Conservation (phyloP, 192 early-diverging fungal species). For the Coemansia sp. region DNA sequence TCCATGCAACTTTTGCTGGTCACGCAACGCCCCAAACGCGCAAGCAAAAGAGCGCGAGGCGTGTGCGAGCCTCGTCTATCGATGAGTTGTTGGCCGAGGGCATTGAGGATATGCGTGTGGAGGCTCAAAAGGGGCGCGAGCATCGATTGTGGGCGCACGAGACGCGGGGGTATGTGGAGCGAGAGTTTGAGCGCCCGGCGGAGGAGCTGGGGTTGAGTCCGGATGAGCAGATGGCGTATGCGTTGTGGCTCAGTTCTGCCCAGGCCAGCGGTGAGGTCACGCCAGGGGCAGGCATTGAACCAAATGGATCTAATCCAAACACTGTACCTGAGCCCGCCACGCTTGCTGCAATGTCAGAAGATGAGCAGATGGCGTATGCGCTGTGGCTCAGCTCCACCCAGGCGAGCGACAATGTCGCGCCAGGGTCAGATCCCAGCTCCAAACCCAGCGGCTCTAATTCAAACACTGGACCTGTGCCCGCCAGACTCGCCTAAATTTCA, state of each 20-base stretch:
- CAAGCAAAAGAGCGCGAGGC: background rate
- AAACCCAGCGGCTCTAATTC: background rate
- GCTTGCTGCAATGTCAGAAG: constrained; percentile 20
- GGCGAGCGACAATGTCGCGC: background rate
- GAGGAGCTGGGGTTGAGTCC: constrained; percentile 24
- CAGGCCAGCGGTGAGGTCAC: too few species aligned
- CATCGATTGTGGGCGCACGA: constrained; percentile 17
- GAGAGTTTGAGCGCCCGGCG: constrained; percentile 24
- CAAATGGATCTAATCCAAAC: background rate
- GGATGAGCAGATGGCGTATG: constrained; percentile 44
- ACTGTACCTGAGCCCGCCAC: background rate
- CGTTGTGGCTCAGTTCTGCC: constrained; percentile 24
- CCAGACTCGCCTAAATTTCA: constrained; percentile 7
- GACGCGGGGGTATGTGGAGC: constrained; percentile 15
- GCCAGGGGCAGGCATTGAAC: too few species aligned
- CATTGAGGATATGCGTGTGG: constrained; percentile 17
- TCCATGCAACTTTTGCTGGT: constrained; percentile 21
- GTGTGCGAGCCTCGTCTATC: background rate
- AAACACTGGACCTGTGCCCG: background rate
- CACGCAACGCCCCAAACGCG: background rate
- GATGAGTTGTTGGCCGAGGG: constrained; percentile 11
- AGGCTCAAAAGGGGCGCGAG: constrained; percentile 12
- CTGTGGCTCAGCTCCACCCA: constrained; percentile 19
- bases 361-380: constrained; percentile 32
- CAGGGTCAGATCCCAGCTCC: background rate